A percentile compares a stretch with the other conserved stretches of the same genome.
These are phyloP conservation scores for Neofusicoccum umdonicola DNA, from an alignment of 2,329 filamentous ascomycete species.

Conservation along the genomic window DNA sequence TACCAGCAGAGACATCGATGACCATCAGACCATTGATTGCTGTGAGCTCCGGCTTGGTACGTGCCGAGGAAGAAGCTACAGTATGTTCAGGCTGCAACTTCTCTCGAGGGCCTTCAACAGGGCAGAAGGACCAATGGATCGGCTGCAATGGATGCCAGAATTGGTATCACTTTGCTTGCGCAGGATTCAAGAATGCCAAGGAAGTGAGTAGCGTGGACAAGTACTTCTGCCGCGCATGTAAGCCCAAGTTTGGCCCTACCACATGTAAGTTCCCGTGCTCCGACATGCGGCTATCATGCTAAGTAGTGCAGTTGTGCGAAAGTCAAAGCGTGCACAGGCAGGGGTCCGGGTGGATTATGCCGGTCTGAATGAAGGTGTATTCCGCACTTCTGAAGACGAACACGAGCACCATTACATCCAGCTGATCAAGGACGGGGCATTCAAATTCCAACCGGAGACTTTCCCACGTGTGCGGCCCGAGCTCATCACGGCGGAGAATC, in stretches of 20 bases:
- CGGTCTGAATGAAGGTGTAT: slow-evolving; percentile 63
- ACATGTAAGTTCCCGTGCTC: slow-evolving; percentile 47
- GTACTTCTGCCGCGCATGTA: slow-evolving; percentile 62
- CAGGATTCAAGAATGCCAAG: slow-evolving; percentile 62
- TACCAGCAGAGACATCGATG: slow-evolving; percentile 27
- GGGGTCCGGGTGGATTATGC: slow-evolving; percentile 63
- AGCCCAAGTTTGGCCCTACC: slow-evolving; percentile 58
- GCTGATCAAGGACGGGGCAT: slow-evolving; percentile 63
- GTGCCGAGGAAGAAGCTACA: slow-evolving; percentile 37
- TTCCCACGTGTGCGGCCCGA: slow-evolving; percentile 65
- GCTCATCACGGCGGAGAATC: slow-evolving; percentile 60
- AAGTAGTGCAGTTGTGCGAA: slow-evolving; percentile 53
- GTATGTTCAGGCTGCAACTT: slow-evolving; percentile 59
- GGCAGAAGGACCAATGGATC: slow-evolving; percentile 62
- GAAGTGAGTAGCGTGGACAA: slow-evolving; percentile 67
- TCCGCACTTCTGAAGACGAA: slow-evolving; percentile 64
- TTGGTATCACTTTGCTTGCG: slow-evolving; percentile 68
- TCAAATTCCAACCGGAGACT: slow-evolving; percentile 58
- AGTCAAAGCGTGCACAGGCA: slow-evolving; percentile 63
- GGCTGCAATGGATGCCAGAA: slow-evolving; percentile 66
- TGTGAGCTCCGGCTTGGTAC: not conserved
- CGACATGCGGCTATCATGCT: slow-evolving; percentile 21
- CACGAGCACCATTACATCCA: slow-evolving; percentile 67
- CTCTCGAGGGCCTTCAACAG: slow-evolving; percentile 50
- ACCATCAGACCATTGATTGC: not conserved